Base-by-base conservation (phyloP, 805 yeast genomes). In the Kluyveromyces siamensis region DNA sequence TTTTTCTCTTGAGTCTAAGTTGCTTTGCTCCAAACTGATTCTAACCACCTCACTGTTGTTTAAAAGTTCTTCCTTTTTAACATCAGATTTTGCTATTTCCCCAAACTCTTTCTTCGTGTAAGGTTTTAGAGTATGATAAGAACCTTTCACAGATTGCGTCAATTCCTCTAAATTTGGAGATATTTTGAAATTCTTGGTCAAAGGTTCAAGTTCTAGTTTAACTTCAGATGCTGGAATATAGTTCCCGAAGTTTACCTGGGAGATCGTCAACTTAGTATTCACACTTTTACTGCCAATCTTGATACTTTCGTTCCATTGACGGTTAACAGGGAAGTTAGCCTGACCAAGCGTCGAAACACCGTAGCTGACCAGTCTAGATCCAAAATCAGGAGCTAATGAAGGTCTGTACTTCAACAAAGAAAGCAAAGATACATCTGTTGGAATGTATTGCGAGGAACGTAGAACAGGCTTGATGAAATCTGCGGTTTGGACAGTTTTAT, bases 161-260 rank as follows among this genome's bases (percentile, higher is more conserved):
- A 56, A 55, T 18, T 51, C 50, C 2, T 51, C 39, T 2, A 46
- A 27, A 45, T 61, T 54, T 5, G 50, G 41, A 2, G 49, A 25
- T 8, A 59, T 45, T 4, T 45, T 39, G 5, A 55, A 27, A 43
- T 63, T 64, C n/a, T 56, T 56, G 30, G 58, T 49, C 21, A 60
- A 49, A 27, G 49, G 58, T 43, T 65, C 66, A 38, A 53, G 56
- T 33, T 56, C 54, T 21, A 59, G 42, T 6, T 51, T 47, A 18
- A 61, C 43, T 3, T 62, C 63, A 55, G 77, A 70, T 1, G 95
- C 95, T 8, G 77, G 70, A 2, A 83, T 72, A 43, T 90, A 69
- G 11, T 86, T 76, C 8, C 89, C 97, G 9, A 84, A 81, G 57
- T 85, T 86, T 7, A 72, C 69, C 48, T 88, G 79, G 56, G 65